phyloP scores from a whole-genome alignment of 2,329 filamentous ascomycete genomes.

The Pseudonectria buxi region DNA sequence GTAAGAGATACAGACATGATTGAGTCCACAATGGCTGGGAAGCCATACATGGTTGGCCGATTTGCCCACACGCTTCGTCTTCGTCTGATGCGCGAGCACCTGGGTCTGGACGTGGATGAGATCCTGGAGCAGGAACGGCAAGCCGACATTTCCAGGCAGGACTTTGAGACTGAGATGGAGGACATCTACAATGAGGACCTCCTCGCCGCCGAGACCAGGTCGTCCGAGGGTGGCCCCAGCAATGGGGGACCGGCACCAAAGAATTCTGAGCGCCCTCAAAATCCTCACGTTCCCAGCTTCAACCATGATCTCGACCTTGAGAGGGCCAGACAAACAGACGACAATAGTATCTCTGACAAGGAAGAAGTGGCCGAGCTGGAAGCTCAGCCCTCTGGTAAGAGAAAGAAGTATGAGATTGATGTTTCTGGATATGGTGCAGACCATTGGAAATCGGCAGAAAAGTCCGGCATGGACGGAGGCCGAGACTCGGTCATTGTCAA shows the following conservation, averaged over 20 bases:
- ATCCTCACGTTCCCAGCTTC: constrained; percentile 46
- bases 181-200: constrained; percentile 51
- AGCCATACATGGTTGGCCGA: constrained; percentile 81
- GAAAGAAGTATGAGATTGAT: constrained; percentile 59
- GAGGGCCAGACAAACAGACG: background rate
- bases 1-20: constrained; percentile 92
- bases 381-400: constrained; percentile 47
- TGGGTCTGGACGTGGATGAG: constrained; percentile 91
- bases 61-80: constrained; percentile 91
- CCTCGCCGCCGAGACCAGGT: too few species aligned
- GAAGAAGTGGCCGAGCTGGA: constrained; percentile 18
- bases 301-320: too few species aligned
- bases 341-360: constrained; percentile 8
- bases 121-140: constrained; percentile 73
- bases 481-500: constrained; percentile 65
- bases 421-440: constrained; percentile 73
- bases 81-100: constrained; percentile 91
- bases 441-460: constrained; percentile 61
- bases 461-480: constrained; percentile 53
- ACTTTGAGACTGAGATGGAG: constrained; percentile 54
- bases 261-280: constrained; percentile 29
- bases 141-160: constrained; percentile 55
- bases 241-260: constrained; percentile 1
- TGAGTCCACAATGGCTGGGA: constrained; percentile 82
- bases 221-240: too few species aligned